Evolutionary conservation across 129 eudicot genomes (phyloP).

Genomic region (Artemisia argyi): DNA sequence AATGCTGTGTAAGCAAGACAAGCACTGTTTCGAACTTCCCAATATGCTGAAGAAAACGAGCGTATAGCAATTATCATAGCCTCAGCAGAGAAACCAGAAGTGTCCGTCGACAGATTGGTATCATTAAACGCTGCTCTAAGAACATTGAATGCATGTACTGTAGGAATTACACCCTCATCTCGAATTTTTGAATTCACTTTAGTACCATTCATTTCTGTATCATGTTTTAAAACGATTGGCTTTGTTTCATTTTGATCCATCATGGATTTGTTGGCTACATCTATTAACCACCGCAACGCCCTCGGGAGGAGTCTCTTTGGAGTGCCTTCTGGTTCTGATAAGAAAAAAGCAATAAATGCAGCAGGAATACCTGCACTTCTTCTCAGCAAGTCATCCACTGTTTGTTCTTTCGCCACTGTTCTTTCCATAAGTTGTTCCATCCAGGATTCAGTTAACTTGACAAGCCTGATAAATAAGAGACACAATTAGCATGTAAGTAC

Average conservation of each 20-base stretch:
- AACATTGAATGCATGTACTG: slow-evolving; percentile 97
- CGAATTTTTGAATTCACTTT: slow-evolving; percentile 61
- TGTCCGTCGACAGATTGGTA: slow-evolving; percentile 91
- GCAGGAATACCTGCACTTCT: slow-evolving; percentile 99
- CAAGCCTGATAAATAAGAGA: slow-evolving; percentile 54
- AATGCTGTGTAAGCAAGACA: slow-evolving; percentile 91
- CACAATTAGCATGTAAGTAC: slow-evolving; percentile 17
- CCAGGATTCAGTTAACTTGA: slow-evolving; percentile 85
- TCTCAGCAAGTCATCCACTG: slow-evolving; percentile 92
- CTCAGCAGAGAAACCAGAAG: slow-evolving; percentile 95
- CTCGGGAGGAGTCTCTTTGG: slow-evolving; percentile 92
- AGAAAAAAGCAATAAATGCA: slow-evolving; percentile 90
- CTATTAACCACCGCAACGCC: slow-evolving; percentile 81
- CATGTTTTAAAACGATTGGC: slow-evolving; percentile 13
- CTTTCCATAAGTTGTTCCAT: slow-evolving; percentile 99
- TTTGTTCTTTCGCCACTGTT: slow-evolving; percentile 84
- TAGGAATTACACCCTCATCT: slow-evolving; percentile 97
- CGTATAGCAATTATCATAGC: slow-evolving; percentile 76
- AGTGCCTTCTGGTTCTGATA: slow-evolving; percentile 97
- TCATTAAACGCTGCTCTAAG: slow-evolving; percentile 92
- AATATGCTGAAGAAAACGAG: slow-evolving; percentile 80
- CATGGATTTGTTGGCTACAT: slow-evolving; percentile 56
- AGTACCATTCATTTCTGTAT: slow-evolving; percentile 29
- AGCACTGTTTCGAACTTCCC: slow-evolving; percentile 93
- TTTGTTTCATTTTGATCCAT: slow-evolving; percentile 40